Evolutionary conservation across 2,329 filamentous ascomycete species (phyloP).

Genomic region (Penicillium hesseltinei): DNA sequence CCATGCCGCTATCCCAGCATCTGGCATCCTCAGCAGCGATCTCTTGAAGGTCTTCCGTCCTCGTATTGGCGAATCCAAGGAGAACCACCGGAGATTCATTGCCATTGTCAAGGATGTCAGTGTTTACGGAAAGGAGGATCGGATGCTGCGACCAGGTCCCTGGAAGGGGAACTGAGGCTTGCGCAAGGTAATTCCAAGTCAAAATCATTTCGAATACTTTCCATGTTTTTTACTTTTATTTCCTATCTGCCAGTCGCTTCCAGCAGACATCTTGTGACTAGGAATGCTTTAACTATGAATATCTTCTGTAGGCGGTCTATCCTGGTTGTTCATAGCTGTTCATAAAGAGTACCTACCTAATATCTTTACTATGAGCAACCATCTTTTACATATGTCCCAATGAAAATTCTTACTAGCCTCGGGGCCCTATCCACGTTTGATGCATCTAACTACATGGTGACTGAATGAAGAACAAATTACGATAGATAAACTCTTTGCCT

Average conservation of each 20-base stretch:
- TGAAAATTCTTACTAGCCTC: not conserved
- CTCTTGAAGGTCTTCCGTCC: slow-evolving; percentile 45
- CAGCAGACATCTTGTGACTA: not conserved
- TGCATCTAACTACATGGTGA: not conserved
- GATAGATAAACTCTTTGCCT: not conserved
- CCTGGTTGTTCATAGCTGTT: not conserved
- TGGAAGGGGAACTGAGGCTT: slow-evolving; percentile 28
- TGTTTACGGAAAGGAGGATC: slow-evolving; percentile 44
- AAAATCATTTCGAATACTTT: not conserved
- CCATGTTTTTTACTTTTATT: not conserved
- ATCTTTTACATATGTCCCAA: not conserved
- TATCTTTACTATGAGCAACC: not conserved
- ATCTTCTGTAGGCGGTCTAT: not conserved
- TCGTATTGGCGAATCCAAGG: slow-evolving; percentile 43
- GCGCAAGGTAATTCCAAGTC: not conserved
- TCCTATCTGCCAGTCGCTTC: not conserved
- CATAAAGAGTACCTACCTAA: not conserved
- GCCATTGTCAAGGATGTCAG: slow-evolving; percentile 46
- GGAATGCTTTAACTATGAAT: not conserved
- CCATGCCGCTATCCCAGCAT: slow-evolving; percentile 46
- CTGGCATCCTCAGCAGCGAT: slow-evolving; percentile 46
- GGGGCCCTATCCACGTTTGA: not conserved
- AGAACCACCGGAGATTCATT: slow-evolving; percentile 44
- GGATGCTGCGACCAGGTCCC: slow-evolving; percentile 40
- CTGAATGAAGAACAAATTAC: not conserved